These are phyloP conservation scores for Euphorbia peplus DNA, from an alignment of 345 rosid species.

Conservation along the genomic window DNA sequence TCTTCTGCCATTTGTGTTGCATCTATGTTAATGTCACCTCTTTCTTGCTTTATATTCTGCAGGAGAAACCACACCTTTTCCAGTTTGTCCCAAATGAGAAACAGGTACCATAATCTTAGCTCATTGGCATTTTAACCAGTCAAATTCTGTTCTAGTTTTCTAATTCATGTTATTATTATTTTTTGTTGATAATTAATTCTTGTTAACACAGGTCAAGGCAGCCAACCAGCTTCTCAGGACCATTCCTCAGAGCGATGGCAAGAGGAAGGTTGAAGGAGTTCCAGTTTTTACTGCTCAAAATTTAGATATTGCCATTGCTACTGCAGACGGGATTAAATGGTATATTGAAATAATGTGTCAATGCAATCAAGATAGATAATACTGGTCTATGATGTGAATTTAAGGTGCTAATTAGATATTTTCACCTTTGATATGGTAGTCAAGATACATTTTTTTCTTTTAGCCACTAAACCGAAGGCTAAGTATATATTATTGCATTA, in stretches of 20 bases:
- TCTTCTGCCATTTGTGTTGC: background rate
- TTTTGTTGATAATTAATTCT: background rate
- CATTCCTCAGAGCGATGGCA: constrained; percentile 50
- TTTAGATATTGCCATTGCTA: constrained; percentile 95
- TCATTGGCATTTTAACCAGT: constrained; percentile 9
- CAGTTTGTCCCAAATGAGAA: constrained; percentile 95
- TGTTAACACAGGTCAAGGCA: constrained; percentile 65
- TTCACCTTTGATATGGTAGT: background rate
- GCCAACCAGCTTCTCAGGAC: constrained; percentile 80
- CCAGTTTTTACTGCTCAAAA: constrained; percentile 94
- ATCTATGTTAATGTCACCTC: background rate
- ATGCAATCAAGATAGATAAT: background rate
- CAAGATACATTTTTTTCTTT: background rate
- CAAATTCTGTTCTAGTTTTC: background rate
- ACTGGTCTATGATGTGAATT: background rate
- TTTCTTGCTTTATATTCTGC: constrained; percentile 22
- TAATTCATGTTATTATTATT: background rate
- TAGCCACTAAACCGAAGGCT: background rate
- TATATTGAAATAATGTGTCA: constrained; percentile 14
- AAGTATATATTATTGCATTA: background rate
- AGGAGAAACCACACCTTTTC: constrained; percentile 90
- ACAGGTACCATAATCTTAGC: constrained; percentile 46
- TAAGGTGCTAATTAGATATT: background rate
- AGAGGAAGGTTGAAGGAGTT: constrained; percentile 70
- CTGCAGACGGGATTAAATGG: constrained; percentile 89